Evolutionary conservation across 805 yeast species (phyloP).

Genomic region (Millerago galiae): DNA sequence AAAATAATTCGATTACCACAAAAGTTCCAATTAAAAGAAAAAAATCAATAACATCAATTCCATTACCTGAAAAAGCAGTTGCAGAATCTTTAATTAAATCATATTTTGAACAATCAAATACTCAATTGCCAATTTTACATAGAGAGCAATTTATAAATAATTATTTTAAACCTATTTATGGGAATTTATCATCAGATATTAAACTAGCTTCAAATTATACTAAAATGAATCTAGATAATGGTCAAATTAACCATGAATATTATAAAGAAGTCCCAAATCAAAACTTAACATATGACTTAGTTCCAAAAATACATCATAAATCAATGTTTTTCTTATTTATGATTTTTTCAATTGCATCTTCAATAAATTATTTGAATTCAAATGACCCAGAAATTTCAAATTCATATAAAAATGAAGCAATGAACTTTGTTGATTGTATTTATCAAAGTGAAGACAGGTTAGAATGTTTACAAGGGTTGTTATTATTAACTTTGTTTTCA

Average conservation of each 20-base stretch:
- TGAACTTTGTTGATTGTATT: slow-evolving; percentile 49
- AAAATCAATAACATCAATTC: slow-evolving; percentile 27
- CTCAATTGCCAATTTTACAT: slow-evolving; percentile 80
- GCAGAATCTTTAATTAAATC: slow-evolving; percentile 61
- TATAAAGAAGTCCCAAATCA: slow-evolving; percentile 1
- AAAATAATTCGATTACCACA: slow-evolving; percentile 23
- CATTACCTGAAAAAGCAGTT: slow-evolving; percentile 59
- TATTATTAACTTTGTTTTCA: slow-evolving; percentile 64
- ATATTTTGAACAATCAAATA: slow-evolving; percentile 73
- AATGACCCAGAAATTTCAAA: slow-evolving; percentile 62
- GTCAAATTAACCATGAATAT: slow-evolving; percentile 18
- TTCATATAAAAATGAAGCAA: slow-evolving; percentile 62
- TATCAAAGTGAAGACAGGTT: slow-evolving; percentile 53
- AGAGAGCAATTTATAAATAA: slow-evolving; percentile 64
- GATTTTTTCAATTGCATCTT: slow-evolving; percentile 74
- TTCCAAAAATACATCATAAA: slow-evolving; percentile 43
- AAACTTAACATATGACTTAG: slow-evolving; percentile 27
- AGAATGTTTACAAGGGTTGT: slow-evolving; percentile 66
- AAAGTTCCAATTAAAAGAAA: slow-evolving; percentile 14
- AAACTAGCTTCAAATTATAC: slow-evolving; percentile 57
- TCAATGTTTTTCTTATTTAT: slow-evolving; percentile 69
- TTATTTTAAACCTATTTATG: slow-evolving; percentile 77
- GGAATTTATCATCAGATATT: slow-evolving; percentile 46
- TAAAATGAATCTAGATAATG: slow-evolving; percentile 33
- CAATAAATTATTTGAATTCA: slow-evolving; percentile 56